Percentiles rank a stretch among this genome's conserved stretches.
Conservation (phyloP, 164 flowering plant genomes). For the Saururus chinensis region DNA sequence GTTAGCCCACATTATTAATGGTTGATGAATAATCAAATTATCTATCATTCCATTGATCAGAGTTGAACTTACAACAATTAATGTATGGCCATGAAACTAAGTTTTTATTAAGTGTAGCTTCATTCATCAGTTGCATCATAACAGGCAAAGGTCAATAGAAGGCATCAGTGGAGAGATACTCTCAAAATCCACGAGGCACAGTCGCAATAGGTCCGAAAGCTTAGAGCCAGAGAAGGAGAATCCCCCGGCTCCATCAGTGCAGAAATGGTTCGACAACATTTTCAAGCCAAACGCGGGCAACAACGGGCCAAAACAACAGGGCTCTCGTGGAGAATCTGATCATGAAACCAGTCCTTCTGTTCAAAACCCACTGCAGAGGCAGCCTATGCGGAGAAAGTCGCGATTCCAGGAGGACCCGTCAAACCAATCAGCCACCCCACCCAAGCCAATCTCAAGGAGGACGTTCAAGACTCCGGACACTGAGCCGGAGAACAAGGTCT, state of each 20-base stretch:
- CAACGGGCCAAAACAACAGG: conserved; percentile 6
- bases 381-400: conserved; percentile 28
- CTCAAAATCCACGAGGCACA: conserved; percentile 39
- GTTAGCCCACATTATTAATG: too few relatives aligned
- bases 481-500: conserved; percentile 13
- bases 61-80: too few relatives aligned
- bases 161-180: conserved; percentile 54
- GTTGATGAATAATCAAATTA: too few relatives aligned
- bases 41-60: too few relatives aligned
- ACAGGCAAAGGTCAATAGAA: conserved; percentile 41
- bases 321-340: neutral
- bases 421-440: conserved; percentile 10
- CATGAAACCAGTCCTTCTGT: too few relatives aligned
- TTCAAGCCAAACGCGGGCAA: conserved; percentile 22
- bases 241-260: conserved; percentile 36
- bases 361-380: conserved; percentile 26
- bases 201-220: conserved; percentile 28
- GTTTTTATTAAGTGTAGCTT: too few relatives aligned
- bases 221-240: conserved; percentile 6
- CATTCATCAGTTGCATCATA: neutral
- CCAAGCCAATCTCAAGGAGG: conserved; percentile 18
- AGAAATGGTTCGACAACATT: conserved; percentile 51
- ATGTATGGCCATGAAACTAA: too few relatives aligned
- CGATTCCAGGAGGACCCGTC: conserved; percentile 36
- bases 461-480: conserved; percentile 19